Base-by-base conservation (phyloP, 2,329 filamentous ascomycete species). In the Fusarium irregulare region DNA sequence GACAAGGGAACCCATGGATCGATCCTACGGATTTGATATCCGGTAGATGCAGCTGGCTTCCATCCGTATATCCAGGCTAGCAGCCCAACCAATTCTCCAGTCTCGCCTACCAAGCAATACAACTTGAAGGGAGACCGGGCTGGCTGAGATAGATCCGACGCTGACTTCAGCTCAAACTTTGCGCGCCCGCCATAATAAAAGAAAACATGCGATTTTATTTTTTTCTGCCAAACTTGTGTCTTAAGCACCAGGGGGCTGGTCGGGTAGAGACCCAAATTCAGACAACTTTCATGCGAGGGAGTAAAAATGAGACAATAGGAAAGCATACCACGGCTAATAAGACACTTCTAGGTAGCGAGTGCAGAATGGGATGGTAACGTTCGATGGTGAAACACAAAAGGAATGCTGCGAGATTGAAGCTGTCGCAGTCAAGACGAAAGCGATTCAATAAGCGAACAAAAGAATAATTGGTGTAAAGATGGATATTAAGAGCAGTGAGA, bases 301-400 rank as follows among this genome's bases (percentile, higher is more conserved):
- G 49, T 37, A 60, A 56, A 51, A 70, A 71, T 68, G 56, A 64
- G 69, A 56, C 68, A 71, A 66, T 72, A 69, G 53, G 60, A 37
- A 37, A 73, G 66, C 71, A 75, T 75, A 75, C 73, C 73, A 75
- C 68, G 56, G 70, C 66, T 70, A 60, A 61, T 74, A 75, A 75
- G 73, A 70, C 73, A 74, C 67, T 71, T 57, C 56, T 68, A 32
- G 70, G 50, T 56, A 62, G 47, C 45, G 63, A 65, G 60, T 56
- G 58, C 69, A 47, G 70, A 67, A 48, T 46, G 68, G 71, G 71
- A 72, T 71, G 64, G 62, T 47, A 73, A 57, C 62, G 49, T 69
- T 72, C 69, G 68, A 75, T 63, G 70, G 60, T 74, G 69, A 70
- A 68, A 72, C 65, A 66, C 68, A 60, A 70, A 66, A 70, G 73